Percentiles rank a stretch among this genome's conserved stretches.
Conservation (phyloP, 1,284 basidiomycete genomes). For the Hemileccinum hortonii region DNA sequence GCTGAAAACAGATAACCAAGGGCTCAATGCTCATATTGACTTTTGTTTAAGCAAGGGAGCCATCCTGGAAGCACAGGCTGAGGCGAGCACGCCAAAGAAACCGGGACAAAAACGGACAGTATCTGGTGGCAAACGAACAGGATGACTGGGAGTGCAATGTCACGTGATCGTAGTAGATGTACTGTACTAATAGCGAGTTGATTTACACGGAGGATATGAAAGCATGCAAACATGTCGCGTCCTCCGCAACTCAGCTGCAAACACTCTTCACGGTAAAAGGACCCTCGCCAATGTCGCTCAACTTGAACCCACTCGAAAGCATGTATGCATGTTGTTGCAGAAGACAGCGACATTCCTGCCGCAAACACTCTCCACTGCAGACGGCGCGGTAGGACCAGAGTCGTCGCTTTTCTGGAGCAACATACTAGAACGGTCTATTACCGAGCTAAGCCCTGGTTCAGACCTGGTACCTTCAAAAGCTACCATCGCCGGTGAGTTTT, state of each 20-base stretch:
- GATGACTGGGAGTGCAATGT: slow-evolving; percentile 10
- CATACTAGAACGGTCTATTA: slow-evolving; percentile 37
- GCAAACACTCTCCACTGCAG: slow-evolving; percentile 32
- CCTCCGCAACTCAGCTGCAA: slow-evolving; percentile 12
- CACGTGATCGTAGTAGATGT: slow-evolving; percentile 22
- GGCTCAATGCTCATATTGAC: slow-evolving; percentile 73
- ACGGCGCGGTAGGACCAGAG: slow-evolving; percentile 9
- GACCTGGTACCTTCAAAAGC: slow-evolving; percentile 25
- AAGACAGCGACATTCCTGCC: slow-evolving; percentile 43
- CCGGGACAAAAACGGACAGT: neutral
- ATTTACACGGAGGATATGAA: slow-evolving; percentile 10
- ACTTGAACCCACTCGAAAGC: neutral
- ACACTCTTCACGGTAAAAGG: neutral
- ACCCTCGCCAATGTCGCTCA: neutral
- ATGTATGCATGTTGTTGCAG: slow-evolving; percentile 38
- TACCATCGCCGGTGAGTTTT: slow-evolving; percentile 49
- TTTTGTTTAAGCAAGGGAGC: slow-evolving; percentile 72
- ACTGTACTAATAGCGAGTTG: neutral
- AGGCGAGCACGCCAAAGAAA: slow-evolving; percentile 32
- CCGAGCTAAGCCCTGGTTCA: slow-evolving; percentile 32
- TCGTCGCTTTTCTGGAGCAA: slow-evolving; percentile 42
- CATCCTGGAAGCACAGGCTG: slow-evolving; percentile 63
- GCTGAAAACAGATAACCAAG: slow-evolving; percentile 61
- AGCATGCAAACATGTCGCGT: slow-evolving; percentile 33
- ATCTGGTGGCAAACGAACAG: slow-evolving; percentile 8